Base-by-base conservation (phyloP, 2,329 filamentous ascomycete genomes). In the Alternaria triticimaculans region DNA sequence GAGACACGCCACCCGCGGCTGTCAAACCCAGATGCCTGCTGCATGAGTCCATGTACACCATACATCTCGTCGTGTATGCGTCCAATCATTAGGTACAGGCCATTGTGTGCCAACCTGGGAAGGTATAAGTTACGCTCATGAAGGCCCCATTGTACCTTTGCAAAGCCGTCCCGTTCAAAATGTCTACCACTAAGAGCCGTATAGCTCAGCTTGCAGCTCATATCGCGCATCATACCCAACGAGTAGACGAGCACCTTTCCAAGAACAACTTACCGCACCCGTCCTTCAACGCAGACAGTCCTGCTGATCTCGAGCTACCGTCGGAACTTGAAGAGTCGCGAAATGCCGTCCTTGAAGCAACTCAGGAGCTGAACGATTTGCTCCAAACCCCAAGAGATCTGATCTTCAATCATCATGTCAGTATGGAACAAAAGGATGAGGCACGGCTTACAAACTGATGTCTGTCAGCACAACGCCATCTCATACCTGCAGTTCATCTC, bases 311-410 rank as follows among this genome's bases (percentile, higher is more conserved):
- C 14, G 43, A 14, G 1, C 41, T 67, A 18, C 51, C 64, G 23
- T 26, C 62, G 5, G 49, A 60, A 2, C 20, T 67, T 3, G 57
- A 60, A 28, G 49, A 65, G 9, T 60, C 65, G 9, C 62, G 60
- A 15, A 49, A 33, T 41, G 43, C 33, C 14, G 62, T 63, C 25
- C 45, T 64, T 10, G 51, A 57, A 28, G 58, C 65, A 23, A 67
- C 21, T 9, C 65, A 65, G 33, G 62, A 68, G 10, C 43, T 66
- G 7, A 62, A 64, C 23, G 58, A 64, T 25, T 56, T 62, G 28
- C 54, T 63, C 43, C 54, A 63, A 23, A 54, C 53, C 11, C 63
- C 63, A 5, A 55, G 41, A 41, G 60, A 55, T 3, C n/a, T 61
- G 14, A 23, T 60, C 23, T 61, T 61, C 60, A 61, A 60, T n/a